Base-by-base conservation (phyloP, 306 rosid species). In the Cicer bijugum region DNA sequence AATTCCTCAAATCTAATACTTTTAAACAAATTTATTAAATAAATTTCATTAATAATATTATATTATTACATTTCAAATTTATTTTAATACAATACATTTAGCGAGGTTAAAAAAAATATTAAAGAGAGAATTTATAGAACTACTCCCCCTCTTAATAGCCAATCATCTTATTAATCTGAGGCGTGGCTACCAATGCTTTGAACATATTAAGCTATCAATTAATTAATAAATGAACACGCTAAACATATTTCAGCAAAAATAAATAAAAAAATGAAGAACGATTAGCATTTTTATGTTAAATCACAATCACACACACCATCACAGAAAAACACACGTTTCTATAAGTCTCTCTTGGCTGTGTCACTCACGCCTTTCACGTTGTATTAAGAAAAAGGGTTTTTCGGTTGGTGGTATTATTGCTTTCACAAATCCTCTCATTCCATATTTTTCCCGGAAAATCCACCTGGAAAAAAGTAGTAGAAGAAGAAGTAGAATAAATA, bases 281-380 rank as follows among this genome's bases (percentile, higher is more conserved):
- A 46, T 45, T 46, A 33, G 17, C 40, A 8, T 60, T 45, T 59
- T 12, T 0, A 45, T 38, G 44, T 14, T 63, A 12, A 38, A 17
- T 75, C 79, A 75, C 72, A 16, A 39, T 50, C 37, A 35, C 50
- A 46, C 8, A 52, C 40, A 2, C 46, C 8, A 42, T 6, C 45
- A 42, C 10, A 42, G 35, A 42, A 42, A 42, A 12, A 33, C 28
- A 63, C 64, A 6, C 66, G 72, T 17, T 23, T 52, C 5, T 52
- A 45, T 40, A 33, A 59, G 17, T 16, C 0, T 17, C 44, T 75
- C 9, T 28, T 28, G 35, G 55, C 55, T 48, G 55, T 19, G 55
- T 28, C 35, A 8, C 9, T 23, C 80, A 75, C 80, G 79, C 61
- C 40, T 75, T 75, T 65, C 80, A 75, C 80, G 67, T 65, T 70